These are phyloP conservation scores for Wickerhamomyces bisporus DNA, from an alignment of 805 yeast genomes.

Conservation along the genomic window DNA sequence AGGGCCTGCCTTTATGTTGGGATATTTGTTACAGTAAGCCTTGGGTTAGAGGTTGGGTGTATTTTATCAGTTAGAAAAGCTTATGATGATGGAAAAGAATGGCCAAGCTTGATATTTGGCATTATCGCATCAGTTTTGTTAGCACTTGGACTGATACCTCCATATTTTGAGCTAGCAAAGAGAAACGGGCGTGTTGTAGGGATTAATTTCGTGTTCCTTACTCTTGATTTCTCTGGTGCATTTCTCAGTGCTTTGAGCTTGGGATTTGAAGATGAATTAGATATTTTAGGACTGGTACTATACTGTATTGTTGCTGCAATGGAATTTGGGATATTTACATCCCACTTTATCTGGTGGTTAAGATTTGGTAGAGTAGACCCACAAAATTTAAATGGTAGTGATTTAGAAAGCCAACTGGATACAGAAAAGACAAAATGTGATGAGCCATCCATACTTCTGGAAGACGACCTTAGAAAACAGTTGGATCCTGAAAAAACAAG, in stretches of 20 bases:
- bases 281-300: slow-evolving; percentile 72
- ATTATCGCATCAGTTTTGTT: slow-evolving; percentile 70
- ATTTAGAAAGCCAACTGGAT: neutral
- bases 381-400: too few species aligned
- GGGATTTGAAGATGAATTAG: slow-evolving; percentile 61
- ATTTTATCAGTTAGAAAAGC: slow-evolving; percentile 64
- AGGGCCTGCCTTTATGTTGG: slow-evolving; percentile 33
- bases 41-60: slow-evolving; percentile 66
- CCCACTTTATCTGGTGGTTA: slow-evolving; percentile 68
- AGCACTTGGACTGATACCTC: slow-evolving; percentile 79
- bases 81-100: slow-evolving; percentile 43
- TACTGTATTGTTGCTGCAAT: slow-evolving; percentile 68
- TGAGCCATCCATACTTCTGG: too few species aligned
- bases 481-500: too few species aligned
- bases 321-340: slow-evolving; percentile 70
- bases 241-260: slow-evolving; percentile 64
- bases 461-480: too few species aligned
- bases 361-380: slow-evolving; percentile 37
- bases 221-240: slow-evolving; percentile 79
- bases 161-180: slow-evolving; percentile 78
- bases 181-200: slow-evolving; percentile 85
- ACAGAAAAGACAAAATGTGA: too few species aligned
- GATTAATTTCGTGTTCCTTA: slow-evolving; percentile 73
- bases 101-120: slow-evolving; percentile 84
- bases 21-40: slow-evolving; percentile 36